Percentiles rank a stretch among this genome's conserved stretches.
Conservation (phyloP, 2,329 filamentous ascomycete genomes). For the Colletotrichum endophyticum region DNA sequence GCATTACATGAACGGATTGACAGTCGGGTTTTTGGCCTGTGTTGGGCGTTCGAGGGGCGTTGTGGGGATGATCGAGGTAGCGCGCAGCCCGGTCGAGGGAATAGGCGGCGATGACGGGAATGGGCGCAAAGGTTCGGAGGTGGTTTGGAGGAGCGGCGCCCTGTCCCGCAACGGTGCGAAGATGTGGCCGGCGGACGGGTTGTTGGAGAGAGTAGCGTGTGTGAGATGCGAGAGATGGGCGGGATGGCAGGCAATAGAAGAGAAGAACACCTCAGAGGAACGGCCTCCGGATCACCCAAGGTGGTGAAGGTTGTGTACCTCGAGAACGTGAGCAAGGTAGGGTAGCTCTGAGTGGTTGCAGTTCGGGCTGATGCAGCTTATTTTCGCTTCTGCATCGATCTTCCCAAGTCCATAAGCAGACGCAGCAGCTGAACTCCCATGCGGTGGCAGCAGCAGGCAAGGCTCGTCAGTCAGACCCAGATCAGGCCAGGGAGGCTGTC, state of each 20-base stretch:
- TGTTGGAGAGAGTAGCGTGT: background rate
- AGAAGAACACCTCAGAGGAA: background rate
- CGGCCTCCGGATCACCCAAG: background rate
- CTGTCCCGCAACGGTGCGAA: background rate
- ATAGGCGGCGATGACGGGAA: background rate
- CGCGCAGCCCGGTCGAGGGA: background rate
- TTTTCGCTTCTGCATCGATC: constrained; percentile 19
- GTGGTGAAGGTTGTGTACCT: constrained; percentile 1
- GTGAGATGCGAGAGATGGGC: background rate
- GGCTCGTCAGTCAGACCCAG: background rate
- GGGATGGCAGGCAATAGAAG: background rate
- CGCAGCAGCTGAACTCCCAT: background rate
- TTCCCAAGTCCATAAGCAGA: constrained; percentile 10
- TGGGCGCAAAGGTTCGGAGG: background rate
- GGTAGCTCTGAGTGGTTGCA: constrained; percentile 11
- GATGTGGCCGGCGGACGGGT: background rate
- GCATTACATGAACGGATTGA: constrained; percentile 17
- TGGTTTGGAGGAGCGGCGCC: background rate
- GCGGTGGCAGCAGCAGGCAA: background rate
- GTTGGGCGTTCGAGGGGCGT: background rate
- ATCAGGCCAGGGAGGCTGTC: constrained; percentile 5
- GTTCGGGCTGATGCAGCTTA: constrained; percentile 19
- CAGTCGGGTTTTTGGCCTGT: background rate
- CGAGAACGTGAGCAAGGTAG: background rate
- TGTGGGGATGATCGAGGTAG: background rate